Evolutionary conservation across 805 yeast species (phyloP), one percentile per base, ranked within the genome.

Genomic region (Wilhelminamyces savonicus): DNA sequence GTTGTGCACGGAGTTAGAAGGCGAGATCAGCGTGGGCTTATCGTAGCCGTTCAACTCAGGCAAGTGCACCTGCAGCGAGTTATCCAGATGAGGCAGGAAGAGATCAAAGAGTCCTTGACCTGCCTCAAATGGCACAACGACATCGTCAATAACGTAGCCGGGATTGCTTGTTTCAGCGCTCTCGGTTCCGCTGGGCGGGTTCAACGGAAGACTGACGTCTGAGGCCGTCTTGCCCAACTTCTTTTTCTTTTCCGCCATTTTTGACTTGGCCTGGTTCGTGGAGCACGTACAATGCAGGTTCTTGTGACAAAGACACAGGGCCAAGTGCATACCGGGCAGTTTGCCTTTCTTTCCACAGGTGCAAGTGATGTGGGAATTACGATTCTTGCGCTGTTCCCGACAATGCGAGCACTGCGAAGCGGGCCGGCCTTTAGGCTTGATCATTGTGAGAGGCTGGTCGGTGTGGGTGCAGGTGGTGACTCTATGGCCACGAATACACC

Each of bases 391-490:
- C 41, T 78, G 72, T 34, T 80, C 85, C 39, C 86, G 77, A 52
- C 95, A 90, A 50, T 83, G 94, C 22, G 71, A 66, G 49, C 97
- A 90, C 48, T 87, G 95, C 2, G 95, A 79, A 0, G 95, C 78
- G 1, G 98, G 98, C 33, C 98, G 68, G 3, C 98, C 98, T 52
- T 92, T 92, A 12, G 95, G 96, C 51, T 92, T 92, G 54, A 92
- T 90, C 83, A 82, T 82, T 52, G 83, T 80, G 43, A 92, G 62
- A 4, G 94, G 94, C 48, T 84, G 85, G 43, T 92, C 95, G 0
- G 88, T 76, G 54, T 92, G 98, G 26, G 81, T 78, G 57, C 98
- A 92, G 3, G 94, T 77, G 1, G 96, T 83, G 26, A 90, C 98
- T 31, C 98, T 67, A 51, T 92, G 98, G 25, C 98, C 98, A 37